Percentiles rank a stretch among this genome's conserved stretches.
phyloP scores from a whole-genome alignment of 2,329 filamentous ascomycete species.

The Coniochaeta prunicola region DNA sequence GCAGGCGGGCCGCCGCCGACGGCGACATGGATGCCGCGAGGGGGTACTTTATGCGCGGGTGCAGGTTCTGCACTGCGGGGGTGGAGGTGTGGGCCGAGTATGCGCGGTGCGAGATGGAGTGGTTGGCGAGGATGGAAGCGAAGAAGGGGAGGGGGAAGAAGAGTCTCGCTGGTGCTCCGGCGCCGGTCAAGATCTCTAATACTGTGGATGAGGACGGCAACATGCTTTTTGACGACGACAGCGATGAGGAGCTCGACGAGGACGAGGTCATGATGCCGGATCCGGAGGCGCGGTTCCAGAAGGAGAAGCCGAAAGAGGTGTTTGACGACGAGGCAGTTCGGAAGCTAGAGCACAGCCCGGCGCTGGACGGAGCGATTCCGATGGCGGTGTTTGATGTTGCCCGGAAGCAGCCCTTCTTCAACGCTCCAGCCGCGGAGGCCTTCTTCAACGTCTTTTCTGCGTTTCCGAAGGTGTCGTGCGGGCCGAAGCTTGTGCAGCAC shows the following conservation, averaged over 20 bases:
- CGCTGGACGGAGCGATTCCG: slow-evolving; percentile 87
- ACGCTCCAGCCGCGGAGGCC: slow-evolving; percentile 55
- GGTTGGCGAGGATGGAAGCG: slow-evolving; percentile 72
- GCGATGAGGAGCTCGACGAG: slow-evolving; percentile 41
- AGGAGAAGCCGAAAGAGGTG: slow-evolving; percentile 29
- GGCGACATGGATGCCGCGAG: slow-evolving; percentile 84
- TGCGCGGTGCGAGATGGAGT: slow-evolving; percentile 85
- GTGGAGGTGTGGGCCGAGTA: slow-evolving; percentile 82
- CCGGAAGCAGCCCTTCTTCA: slow-evolving; percentile 68
- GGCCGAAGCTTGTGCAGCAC: slow-evolving; percentile 62
- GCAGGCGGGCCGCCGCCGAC: slow-evolving; percentile 67
- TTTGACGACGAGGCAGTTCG: slow-evolving; percentile 37
- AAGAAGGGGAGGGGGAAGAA: slow-evolving; percentile 43
- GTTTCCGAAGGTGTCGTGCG: slow-evolving; percentile 61
- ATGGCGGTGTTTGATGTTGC: slow-evolving; percentile 86
- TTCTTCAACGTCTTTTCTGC: slow-evolving; percentile 76
- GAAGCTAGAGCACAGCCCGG: slow-evolving; percentile 62
- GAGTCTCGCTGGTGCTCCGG: slow-evolving; percentile 14
- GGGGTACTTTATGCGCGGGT: slow-evolving; percentile 78
- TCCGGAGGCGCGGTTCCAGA: slow-evolving; percentile 25
- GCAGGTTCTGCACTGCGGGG: slow-evolving; percentile 78
- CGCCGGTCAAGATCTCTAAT: slow-evolving; percentile 30
- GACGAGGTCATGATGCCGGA: slow-evolving; percentile 38
- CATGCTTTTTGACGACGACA: slow-evolving; percentile 34
- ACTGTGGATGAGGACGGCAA: slow-evolving; percentile 40